Conservation (phyloP, 495 filamentous ascomycete genomes). For the Copromyces sp. region DNA sequence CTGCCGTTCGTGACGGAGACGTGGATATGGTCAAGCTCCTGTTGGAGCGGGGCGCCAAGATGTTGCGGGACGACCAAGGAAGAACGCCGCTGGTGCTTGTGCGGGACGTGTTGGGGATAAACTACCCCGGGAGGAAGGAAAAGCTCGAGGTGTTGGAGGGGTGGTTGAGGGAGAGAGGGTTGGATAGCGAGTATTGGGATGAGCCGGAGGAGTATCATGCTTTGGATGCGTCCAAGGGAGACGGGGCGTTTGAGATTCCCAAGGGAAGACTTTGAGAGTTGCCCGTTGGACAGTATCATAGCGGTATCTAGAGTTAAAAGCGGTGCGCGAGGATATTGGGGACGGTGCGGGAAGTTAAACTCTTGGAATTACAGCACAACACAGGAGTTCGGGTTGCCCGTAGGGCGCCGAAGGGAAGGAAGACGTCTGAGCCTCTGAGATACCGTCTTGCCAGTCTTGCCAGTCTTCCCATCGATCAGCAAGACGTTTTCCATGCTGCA, state of each 20-base stretch:
- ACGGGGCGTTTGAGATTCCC: background rate
- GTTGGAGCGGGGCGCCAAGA: background rate
- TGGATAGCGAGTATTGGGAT: background rate
- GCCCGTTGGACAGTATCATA: too few species aligned
- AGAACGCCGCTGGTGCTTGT: background rate
- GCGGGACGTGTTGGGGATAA: background rate
- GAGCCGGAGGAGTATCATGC: background rate
- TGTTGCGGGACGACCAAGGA: background rate
- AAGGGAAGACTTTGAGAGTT: background rate
- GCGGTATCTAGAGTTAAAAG: too few species aligned
- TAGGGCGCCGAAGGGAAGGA: too few species aligned
- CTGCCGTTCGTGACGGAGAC: background rate
- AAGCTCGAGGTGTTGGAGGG: background rate
- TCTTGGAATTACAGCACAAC: too few species aligned
- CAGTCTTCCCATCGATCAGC: too few species aligned
- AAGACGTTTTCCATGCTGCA: too few species aligned
- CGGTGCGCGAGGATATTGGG: too few species aligned
- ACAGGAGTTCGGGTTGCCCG: too few species aligned
- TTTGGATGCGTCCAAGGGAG: background rate
- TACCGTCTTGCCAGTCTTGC: too few species aligned
- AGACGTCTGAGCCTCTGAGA: too few species aligned
- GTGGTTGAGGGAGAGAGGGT: background rate
- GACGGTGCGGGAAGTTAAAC: too few species aligned
- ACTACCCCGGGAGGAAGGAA: background rate
- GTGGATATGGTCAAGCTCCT: background rate